phyloP scores from a whole-genome alignment of 2,329 filamentous ascomycete species.

The Metarhizium rileyi region DNA sequence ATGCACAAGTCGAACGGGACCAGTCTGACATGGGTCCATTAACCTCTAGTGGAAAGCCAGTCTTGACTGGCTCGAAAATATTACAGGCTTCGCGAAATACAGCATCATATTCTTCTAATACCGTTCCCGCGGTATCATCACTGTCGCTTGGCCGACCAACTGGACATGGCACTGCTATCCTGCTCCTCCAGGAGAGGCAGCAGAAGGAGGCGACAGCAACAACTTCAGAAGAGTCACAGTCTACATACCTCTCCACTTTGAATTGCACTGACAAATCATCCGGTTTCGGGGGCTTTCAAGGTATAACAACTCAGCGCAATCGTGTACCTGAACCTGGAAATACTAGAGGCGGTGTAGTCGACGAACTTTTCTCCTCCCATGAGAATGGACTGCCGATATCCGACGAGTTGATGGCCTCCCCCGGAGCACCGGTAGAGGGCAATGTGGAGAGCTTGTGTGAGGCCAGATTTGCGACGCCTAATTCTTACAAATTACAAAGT shows the following conservation, averaged over 20 bases:
- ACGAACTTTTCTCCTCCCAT: not conserved
- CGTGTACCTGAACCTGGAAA: not conserved
- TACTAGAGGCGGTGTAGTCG: not conserved
- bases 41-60: not conserved
- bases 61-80: not conserved
- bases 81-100: not conserved
- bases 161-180: not conserved
- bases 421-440: not conserved
- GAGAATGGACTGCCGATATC: not conserved
- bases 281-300: not conserved
- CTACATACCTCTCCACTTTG: not conserved
- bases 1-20: not conserved
- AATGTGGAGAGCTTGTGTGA: not conserved
- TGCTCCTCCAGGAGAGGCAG: not conserved
- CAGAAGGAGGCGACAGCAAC: not conserved
- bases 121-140: not conserved
- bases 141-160: not conserved
- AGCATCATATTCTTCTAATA: not conserved
- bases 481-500: not conserved
- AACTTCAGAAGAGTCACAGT: not conserved
- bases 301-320: not conserved
- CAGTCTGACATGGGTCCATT: not conserved
- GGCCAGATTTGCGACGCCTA: not conserved
- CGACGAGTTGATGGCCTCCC: not conserved
- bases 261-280: not conserved